phyloP scores from a whole-genome alignment of 2,329 filamentous ascomycete species.

The Neonectria faginata region DNA sequence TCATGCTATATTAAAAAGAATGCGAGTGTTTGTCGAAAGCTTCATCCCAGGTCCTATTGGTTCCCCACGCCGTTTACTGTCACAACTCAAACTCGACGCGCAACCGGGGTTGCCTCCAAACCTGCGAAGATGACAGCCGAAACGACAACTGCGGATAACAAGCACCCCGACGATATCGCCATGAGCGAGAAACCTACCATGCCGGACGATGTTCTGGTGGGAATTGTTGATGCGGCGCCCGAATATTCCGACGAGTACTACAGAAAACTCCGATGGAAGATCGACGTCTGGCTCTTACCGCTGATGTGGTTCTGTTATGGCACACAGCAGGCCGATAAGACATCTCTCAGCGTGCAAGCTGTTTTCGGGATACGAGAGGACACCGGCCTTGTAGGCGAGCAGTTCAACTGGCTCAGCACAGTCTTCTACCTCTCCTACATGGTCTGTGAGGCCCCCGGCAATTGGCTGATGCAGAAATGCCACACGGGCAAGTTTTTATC shows the following conservation, averaged over 20 bases:
- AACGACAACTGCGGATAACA: not conserved
- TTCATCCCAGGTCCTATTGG: not conserved
- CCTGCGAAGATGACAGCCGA: conserved; percentile 4
- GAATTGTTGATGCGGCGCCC: conserved; percentile 9
- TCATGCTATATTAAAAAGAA: not conserved
- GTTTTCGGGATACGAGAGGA: conserved; percentile 48
- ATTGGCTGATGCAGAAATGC: conserved; percentile 51
- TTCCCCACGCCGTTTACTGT: not conserved
- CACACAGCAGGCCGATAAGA: conserved; percentile 48
- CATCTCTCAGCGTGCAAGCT: conserved; percentile 45
- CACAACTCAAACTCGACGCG: not conserved
- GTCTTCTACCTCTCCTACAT: conserved; percentile 48
- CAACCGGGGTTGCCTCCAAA: not conserved
- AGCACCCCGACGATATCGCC: conserved; percentile 2
- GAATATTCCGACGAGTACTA: conserved; percentile 43
- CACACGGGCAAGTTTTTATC: conserved; percentile 51
- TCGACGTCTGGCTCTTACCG: conserved; percentile 47
- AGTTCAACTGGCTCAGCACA: conserved; percentile 49
- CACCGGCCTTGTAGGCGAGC: conserved; percentile 44
- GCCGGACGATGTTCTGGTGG: conserved; percentile 12
- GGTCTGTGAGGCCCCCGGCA: conserved; percentile 45
- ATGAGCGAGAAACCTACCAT: conserved; percentile 2
- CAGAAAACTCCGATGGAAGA: conserved; percentile 46
- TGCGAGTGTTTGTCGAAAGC: not conserved
- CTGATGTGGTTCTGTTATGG: conserved; percentile 49